These are phyloP conservation scores for Xylaria arbuscula DNA, from an alignment of 2,329 filamentous ascomycete genomes.

Conservation along the genomic window DNA sequence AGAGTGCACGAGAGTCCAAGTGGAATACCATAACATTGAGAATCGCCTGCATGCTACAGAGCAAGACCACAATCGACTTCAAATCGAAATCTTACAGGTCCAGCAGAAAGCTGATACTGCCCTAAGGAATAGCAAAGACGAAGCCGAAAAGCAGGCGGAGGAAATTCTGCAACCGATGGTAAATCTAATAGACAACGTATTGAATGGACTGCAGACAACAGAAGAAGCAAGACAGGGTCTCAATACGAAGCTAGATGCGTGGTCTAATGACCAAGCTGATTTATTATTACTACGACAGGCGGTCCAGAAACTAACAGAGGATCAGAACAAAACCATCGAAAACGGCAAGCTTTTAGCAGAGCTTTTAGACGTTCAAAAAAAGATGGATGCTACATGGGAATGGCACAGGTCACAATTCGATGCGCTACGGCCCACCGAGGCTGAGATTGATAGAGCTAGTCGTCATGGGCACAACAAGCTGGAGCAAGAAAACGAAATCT, in stretches of 20 bases:
- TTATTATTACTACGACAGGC: slow-evolving; percentile 39
- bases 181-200: slow-evolving; percentile 31
- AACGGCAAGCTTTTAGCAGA: slow-evolving; percentile 39
- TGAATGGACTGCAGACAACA: slow-evolving; percentile 33
- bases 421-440: slow-evolving; percentile 24
- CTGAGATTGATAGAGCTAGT: slow-evolving; percentile 8
- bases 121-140: slow-evolving; percentile 36
- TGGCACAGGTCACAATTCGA: slow-evolving; percentile 35
- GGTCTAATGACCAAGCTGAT: slow-evolving; percentile 40
- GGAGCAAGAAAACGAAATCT: slow-evolving; percentile 6
- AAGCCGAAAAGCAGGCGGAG: slow-evolving; percentile 34
- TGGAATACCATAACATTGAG: slow-evolving; percentile 45
- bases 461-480: neutral
- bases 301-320: slow-evolving; percentile 36
- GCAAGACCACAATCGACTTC: slow-evolving; percentile 40
- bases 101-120: slow-evolving; percentile 34
- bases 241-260: slow-evolving; percentile 38
- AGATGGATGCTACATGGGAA: slow-evolving; percentile 37
- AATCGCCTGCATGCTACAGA: slow-evolving; percentile 43
- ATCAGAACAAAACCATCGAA: slow-evolving; percentile 38
- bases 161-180: slow-evolving; percentile 27
- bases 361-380: slow-evolving; percentile 41
- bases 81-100: slow-evolving; percentile 46
- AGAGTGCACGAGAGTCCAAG: slow-evolving; percentile 47
- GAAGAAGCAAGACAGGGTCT: slow-evolving; percentile 35